Evolutionary conservation across 768 basidiomycete genomes (phyloP).

Genomic region (Lentinula lateritia): DNA sequence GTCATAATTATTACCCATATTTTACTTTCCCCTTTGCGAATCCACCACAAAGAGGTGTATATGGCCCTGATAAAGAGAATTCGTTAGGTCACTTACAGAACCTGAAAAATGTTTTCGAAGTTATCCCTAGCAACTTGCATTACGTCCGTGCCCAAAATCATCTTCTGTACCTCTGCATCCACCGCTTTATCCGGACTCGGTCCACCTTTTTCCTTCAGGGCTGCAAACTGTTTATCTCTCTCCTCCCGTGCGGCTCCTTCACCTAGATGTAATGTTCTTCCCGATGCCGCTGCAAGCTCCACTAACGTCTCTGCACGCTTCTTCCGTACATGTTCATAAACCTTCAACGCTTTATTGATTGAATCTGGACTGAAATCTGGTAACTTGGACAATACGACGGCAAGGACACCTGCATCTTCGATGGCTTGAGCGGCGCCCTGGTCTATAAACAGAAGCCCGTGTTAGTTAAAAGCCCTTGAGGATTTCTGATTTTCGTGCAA

Average conservation of each 20-base stretch:
- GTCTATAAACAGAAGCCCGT: neutral
- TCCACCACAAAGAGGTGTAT: too few relatives aligned
- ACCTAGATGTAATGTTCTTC: constrained; percentile 9
- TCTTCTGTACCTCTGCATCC: constrained; percentile 15
- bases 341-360: constrained; percentile 10
- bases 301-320: constrained; percentile 14
- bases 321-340: constrained; percentile 19
- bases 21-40: too few relatives aligned
- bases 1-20: too few relatives aligned
- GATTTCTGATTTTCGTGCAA: too few relatives aligned
- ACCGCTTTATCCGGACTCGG: constrained; percentile 15
- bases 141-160: constrained; percentile 16
- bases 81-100: too few relatives aligned
- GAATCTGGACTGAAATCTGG: neutral
- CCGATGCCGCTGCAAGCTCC: constrained; percentile 13
- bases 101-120: neutral
- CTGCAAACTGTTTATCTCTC: constrained; percentile 16
- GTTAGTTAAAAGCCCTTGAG: too few relatives aligned
- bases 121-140: constrained; percentile 10
- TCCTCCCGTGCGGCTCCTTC: constrained; percentile 12
- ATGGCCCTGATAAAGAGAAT: too few relatives aligned
- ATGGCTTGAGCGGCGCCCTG: constrained; percentile 36
- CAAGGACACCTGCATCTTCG: constrained; percentile 32
- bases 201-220: constrained; percentile 12
- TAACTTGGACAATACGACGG: constrained; percentile 18